These are phyloP conservation scores for Mycena indigotica DNA, from an alignment of 768 basidiomycete species.

Conservation along the genomic window DNA sequence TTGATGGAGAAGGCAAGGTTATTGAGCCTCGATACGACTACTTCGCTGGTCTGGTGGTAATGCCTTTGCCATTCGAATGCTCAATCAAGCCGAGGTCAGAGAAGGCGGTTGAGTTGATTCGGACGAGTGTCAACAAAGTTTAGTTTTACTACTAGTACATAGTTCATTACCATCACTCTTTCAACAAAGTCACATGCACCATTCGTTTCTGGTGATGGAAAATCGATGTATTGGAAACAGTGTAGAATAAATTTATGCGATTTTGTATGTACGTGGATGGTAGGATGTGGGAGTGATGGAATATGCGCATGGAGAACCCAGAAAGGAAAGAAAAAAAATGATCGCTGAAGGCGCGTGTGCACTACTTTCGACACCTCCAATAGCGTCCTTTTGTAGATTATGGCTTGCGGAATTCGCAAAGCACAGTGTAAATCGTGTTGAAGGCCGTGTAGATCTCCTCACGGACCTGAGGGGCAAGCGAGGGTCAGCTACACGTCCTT, in stretches of 20 bases:
- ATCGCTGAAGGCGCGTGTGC: slow-evolving; percentile 43
- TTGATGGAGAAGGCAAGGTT: slow-evolving; percentile 20
- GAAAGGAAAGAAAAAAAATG: slow-evolving; percentile 12
- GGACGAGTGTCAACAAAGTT: not conserved
- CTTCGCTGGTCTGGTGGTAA: not conserved
- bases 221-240: slow-evolving; percentile 1
- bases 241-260: not conserved
- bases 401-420: slow-evolving; percentile 93
- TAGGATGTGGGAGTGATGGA: slow-evolving; percentile 9
- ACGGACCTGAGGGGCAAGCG: slow-evolving; percentile 67
- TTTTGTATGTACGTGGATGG: slow-evolving; percentile 1
- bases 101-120: not conserved
- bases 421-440: slow-evolving; percentile 98
- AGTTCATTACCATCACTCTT: not conserved
- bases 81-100: not conserved
- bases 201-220: not conserved
- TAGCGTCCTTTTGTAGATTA: slow-evolving; percentile 38
- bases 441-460: slow-evolving; percentile 99
- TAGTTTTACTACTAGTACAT: not conserved
- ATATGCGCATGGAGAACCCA: slow-evolving; percentile 18
- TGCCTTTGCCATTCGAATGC: not conserved
- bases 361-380: slow-evolving; percentile 49
- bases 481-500: slow-evolving; percentile 45
- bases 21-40: slow-evolving; percentile 7
- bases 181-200: not conserved